Evolutionary conservation across 345 rosid species (phyloP), one percentile per base, ranked within the genome.

Genomic region (Lepidium aucheri): DNA sequence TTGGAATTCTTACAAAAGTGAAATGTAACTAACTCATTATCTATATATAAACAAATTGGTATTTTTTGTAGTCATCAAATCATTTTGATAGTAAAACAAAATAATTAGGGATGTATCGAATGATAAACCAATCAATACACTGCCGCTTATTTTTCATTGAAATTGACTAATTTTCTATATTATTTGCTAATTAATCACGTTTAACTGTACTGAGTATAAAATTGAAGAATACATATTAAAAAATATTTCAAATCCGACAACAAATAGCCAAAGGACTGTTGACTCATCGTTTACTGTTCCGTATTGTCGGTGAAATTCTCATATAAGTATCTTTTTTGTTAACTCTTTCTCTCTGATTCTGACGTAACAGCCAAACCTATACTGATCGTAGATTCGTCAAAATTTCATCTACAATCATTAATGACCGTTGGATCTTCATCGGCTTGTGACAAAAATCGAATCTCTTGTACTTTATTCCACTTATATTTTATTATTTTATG

Each of bases 401-500:
- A 63, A 5, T 33, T 59, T 43, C 49, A 38, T 30, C 45, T 58
- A 39, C 54, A 15, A 17, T 57, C 65, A 67, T 79, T 84, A 63
- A 46, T 36, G 74, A 70, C 86, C 86, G 74, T 72, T 49, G n/a
- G 85, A 83, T 84, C 85, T 40, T 43, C 75, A 70, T 77, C 67
- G 78, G 72, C 75, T 71, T 50, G 26, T 55, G 49, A 36, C 14
- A 36, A 35, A 63, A 63, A 62, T 50, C 41, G 41, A 35, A 26
- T 62, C 62, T 20, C 26, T 20, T 9, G 35, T 45, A 61, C 30
- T 30, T 12, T 14, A 7, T 67, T 53, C 35, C 15, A 39, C 15
- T 39, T 46, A 24, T 46, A n/a, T 12, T 57, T 20, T 22, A 33
- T 28, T 38, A 36, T 54, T 36, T 69, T 45, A 63, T 10, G 14